Base-by-base conservation (phyloP, 176 grass and related monocot genomes). In the Aechmea fasciata region DNA sequence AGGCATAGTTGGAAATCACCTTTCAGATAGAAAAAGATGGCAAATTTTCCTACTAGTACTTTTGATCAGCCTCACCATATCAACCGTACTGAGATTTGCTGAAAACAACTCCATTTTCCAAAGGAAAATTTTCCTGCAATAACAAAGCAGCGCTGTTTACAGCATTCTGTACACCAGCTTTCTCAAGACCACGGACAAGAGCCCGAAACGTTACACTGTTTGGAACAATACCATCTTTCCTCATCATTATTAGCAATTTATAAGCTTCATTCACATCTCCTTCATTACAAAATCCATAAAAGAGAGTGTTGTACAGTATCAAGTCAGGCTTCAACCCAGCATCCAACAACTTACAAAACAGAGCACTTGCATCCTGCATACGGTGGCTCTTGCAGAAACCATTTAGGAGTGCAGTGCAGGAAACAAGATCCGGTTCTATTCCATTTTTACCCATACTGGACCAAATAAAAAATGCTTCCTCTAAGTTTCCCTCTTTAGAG, bases 381-480 rank as follows among this genome's bases (percentile, higher is more conserved):
- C 9, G 52, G 15, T 61, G 65, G 3, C 52, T 68, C 49, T 77
- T 77, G 65, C 74, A 69, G n/a, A 57, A 77, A 69, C 74, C 66
- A 50, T 48, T 61, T 9, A 77, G 66, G 52, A 77, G 74, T 48
- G 65, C 66, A 25, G 52, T 77, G 2, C 29, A 77, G n/a, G 65
- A 59, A 6, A 77, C 75, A 77, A 77, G 26, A 61, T 77, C 75
- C 57, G 75, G 75, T 68, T 48, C 54, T 59, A 69, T 61, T 62
- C 51, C 65, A 15, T 49, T 13, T 5, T 61, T 26, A 41, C 20
- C 59, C 75, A 77, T 77, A 17, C 51, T 29, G 25, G 29, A 26
- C 75, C 75, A 77, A 57, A 77, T 69, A 17, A 69, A 66, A 77
- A 61, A 77, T 77, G 75, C 75, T 61, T 69, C 65, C 68, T 77